Conservation (phyloP, 805 yeast genomes). For the Candida tammaniensis region DNA sequence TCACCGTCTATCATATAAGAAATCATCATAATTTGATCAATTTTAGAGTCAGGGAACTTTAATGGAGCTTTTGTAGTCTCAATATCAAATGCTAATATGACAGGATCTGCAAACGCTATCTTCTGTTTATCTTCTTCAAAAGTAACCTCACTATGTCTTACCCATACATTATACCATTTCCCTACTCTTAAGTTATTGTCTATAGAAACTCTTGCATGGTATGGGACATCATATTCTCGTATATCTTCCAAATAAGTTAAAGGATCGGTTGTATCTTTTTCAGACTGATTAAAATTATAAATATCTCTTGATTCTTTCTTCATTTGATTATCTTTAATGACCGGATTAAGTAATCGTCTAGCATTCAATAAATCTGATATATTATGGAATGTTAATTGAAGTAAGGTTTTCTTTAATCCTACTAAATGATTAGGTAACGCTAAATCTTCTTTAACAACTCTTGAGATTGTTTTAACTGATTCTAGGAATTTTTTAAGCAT, state of each 20-base stretch:
- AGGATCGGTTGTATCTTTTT: slow-evolving; percentile 42
- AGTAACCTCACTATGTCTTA: slow-evolving; percentile 52
- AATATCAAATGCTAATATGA: slow-evolving; percentile 93
- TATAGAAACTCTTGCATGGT: slow-evolving; percentile 93
- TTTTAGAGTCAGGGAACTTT: slow-evolving; percentile 88
- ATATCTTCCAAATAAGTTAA: slow-evolving; percentile 71
- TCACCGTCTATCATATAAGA: slow-evolving; percentile 99
- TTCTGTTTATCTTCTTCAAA: slow-evolving; percentile 64
- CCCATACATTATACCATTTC: slow-evolving; percentile 87
- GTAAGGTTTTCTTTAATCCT: slow-evolving; percentile 63
- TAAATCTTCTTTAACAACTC: slow-evolving; percentile 75
- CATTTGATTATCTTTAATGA: slow-evolving; percentile 63
- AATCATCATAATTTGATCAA: slow-evolving; percentile 97
- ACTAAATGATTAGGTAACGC: slow-evolving; percentile 80
- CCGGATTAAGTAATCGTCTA: slow-evolving; percentile 64
- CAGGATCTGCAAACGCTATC: slow-evolving; percentile 96
- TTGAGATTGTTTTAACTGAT: slow-evolving; percentile 50
- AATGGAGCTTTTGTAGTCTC: slow-evolving; percentile 96
- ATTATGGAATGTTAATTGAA: slow-evolving; percentile 73
- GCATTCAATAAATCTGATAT: slow-evolving; percentile 72
- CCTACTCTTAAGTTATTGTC: slow-evolving; percentile 87
- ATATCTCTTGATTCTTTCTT: slow-evolving; percentile 63
- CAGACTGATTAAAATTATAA: slow-evolving; percentile 46
- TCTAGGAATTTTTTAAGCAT: slow-evolving; percentile 69
- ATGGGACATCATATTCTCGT: slow-evolving; percentile 94